phyloP scores from a whole-genome alignment of 345 rosid genomes.

The Gossypium ekmanianum region DNA sequence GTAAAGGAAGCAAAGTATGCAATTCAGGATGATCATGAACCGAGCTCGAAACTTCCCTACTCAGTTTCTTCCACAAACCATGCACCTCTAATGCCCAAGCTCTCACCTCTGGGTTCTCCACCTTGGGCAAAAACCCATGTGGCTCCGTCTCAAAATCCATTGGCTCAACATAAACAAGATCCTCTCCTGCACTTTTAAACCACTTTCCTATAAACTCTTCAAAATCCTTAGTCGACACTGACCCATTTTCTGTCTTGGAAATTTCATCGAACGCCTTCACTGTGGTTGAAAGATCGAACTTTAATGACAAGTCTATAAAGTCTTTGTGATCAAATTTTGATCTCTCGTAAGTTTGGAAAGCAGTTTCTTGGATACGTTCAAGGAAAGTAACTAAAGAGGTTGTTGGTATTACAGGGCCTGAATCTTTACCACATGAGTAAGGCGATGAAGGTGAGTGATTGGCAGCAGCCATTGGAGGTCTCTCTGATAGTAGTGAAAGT shows the following conservation, averaged over 20 bases:
- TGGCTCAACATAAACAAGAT: constrained; percentile 49
- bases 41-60: constrained; percentile 49
- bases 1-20: constrained; percentile 80
- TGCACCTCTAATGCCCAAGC: constrained; percentile 86
- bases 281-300: constrained; percentile 38
- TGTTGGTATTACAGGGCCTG: constrained; percentile 33
- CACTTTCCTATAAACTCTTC: constrained; percentile 24
- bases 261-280: constrained; percentile 50
- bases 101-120: constrained; percentile 57
- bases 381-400: constrained; percentile 55
- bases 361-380: constrained; percentile 58
- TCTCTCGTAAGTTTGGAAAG: constrained; percentile 41
- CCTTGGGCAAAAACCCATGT: constrained; percentile 58
- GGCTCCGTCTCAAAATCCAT: constrained; percentile 64
- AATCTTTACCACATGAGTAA: not conserved
- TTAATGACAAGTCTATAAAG: constrained; percentile 67
- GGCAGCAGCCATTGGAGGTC: constrained; percentile 18
- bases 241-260: constrained; percentile 33
- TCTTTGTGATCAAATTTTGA: constrained; percentile 54
- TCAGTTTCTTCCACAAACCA: constrained; percentile 70
- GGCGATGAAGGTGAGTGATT: not conserved
- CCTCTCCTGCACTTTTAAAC: constrained; percentile 54
- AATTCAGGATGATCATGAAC: constrained; percentile 47
- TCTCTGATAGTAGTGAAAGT: not conserved
- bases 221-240: constrained; percentile 30